Base-by-base conservation (phyloP, 2,329 filamentous ascomycete genomes). In the Sporothrix globosa region DNA sequence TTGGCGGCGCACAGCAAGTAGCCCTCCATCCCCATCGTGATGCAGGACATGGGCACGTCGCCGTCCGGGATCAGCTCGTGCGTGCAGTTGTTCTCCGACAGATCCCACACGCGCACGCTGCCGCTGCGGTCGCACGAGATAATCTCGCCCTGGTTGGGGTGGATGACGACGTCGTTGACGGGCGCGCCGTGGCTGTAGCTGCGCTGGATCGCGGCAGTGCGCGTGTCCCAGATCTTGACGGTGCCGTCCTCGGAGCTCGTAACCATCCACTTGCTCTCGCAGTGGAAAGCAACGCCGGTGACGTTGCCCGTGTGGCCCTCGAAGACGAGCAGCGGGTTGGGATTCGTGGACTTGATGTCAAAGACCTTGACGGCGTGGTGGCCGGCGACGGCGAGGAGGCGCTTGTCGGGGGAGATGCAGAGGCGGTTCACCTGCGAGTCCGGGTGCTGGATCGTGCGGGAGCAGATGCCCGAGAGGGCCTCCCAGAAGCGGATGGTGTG, bases 261-360 rank as follows among this genome's bases (percentile, higher is more conserved):
- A 21, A 98, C 96, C 92, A 99, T 97, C 96, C 96, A 99, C 82
- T 99, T 99, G 13, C 95, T 94, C 81, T 99, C 96, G 79, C 95
- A 98, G 80, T 99, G 96, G 79, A 99, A 99, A 13, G 94, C 94
- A 61, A 99, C 92, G 56, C 96, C 96, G 0, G 96, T 99, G 78
- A 99, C 91, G 77, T 99, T 99, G 75, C 90, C 93, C 14, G 92
- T 96, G 82, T 99, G 96, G 54, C 96, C 96, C 79, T 98, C 95
- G 77, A 99, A 98, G 24, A 91, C 94, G 77, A 98, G 88, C 30
- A 98, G 86, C 0, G 96, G 91, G 74, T 95, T 96, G 2, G 96
- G 94, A 77, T 98, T 98, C n/a, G 93, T 95, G 19, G 93, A 97
- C 78, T 97, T 97, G 84, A 98, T 97, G 78, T 99, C 96, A 83